Evolutionary conservation across 2,329 filamentous ascomycete species (phyloP).

Genomic region (Pseudogymnoascus sp.): DNA sequence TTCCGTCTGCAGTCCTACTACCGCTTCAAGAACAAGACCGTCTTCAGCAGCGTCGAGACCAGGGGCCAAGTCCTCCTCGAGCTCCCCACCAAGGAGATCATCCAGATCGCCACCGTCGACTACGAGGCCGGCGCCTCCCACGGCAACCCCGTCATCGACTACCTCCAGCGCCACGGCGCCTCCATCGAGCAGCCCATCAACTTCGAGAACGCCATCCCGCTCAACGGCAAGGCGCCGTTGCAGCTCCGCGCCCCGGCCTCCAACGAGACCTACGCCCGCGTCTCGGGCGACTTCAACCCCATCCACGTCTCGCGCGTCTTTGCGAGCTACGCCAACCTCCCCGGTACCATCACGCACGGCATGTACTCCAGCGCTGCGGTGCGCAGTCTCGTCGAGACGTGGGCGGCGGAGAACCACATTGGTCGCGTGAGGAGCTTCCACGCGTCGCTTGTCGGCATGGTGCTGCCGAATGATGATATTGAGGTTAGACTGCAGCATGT

Average conservation of each 20-base stretch:
- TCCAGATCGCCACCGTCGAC: constrained; percentile 94
- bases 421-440: constrained; percentile 97
- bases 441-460: constrained; percentile 95
- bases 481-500: constrained; percentile 93
- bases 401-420: constrained; percentile 98
- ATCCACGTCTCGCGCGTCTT: constrained; percentile 98
- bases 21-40: constrained; percentile 87
- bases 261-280: constrained; percentile 95
- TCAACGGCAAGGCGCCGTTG: constrained; percentile 85
- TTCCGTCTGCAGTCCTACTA: constrained; percentile 92
- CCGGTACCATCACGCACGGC: constrained; percentile 95
- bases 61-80: constrained; percentile 88
- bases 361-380: constrained; percentile 99
- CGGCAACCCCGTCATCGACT: constrained; percentile 94
- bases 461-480: constrained; percentile 90
- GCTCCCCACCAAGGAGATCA: constrained; percentile 91
- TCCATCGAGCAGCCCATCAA: constrained; percentile 93
- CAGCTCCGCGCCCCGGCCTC: constrained; percentile 85
- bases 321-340: constrained; percentile 88
- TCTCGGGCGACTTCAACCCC: constrained; percentile 97
- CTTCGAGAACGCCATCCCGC: constrained; percentile 94
- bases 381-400: constrained; percentile 91
- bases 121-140: constrained; percentile 88
- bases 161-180: constrained; percentile 82
- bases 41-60: constrained; percentile 88